Evolutionary conservation across 768 basidiomycete species (phyloP).

Genomic region (Tulasnella sp.): DNA sequence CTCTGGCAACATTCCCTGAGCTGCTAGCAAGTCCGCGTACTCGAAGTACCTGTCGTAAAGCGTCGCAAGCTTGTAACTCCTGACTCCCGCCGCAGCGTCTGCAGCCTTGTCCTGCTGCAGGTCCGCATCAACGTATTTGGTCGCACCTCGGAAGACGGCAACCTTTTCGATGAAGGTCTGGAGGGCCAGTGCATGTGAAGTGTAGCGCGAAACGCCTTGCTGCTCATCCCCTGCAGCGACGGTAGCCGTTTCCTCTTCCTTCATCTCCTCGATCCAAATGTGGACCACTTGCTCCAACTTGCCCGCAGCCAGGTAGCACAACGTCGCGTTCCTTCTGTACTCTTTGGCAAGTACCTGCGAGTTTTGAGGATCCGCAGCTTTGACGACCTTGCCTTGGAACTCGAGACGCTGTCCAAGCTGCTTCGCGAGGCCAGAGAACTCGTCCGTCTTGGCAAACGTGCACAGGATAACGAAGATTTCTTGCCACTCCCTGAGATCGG

Average conservation of each 20-base stretch:
- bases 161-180: slow-evolving; percentile 97
- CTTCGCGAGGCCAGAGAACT: slow-evolving; percentile 82
- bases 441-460: slow-evolving; percentile 79
- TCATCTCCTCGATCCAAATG: slow-evolving; percentile 87
- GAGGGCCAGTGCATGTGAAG: slow-evolving; percentile 74
- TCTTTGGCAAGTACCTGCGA: slow-evolving; percentile 39
- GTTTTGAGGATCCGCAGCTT: slow-evolving; percentile 43
- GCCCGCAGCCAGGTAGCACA: slow-evolving; percentile 89
- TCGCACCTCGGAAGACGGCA: slow-evolving; percentile 83
- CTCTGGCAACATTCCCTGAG: slow-evolving; percentile 81
- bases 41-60: slow-evolving; percentile 93
- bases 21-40: slow-evolving; percentile 85
- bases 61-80: slow-evolving; percentile 71
- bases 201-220: slow-evolving; percentile 49
- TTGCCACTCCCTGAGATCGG: slow-evolving; percentile 88
- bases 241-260: slow-evolving; percentile 61
- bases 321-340: slow-evolving; percentile 77
- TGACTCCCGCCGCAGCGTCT: slow-evolving; percentile 41
- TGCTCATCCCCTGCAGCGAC: slow-evolving; percentile 34
- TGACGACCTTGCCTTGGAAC: slow-evolving; percentile 61
- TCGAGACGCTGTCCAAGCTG: slow-evolving; percentile 88
- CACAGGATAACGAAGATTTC: slow-evolving; percentile 95
- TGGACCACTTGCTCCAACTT: slow-evolving; percentile 77
- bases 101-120: slow-evolving; percentile 40
- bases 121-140: slow-evolving; percentile 68